These are phyloP conservation scores for Alternaria ethzedia DNA, from an alignment of 2,329 filamentous ascomycete species.

Conservation along the genomic window DNA sequence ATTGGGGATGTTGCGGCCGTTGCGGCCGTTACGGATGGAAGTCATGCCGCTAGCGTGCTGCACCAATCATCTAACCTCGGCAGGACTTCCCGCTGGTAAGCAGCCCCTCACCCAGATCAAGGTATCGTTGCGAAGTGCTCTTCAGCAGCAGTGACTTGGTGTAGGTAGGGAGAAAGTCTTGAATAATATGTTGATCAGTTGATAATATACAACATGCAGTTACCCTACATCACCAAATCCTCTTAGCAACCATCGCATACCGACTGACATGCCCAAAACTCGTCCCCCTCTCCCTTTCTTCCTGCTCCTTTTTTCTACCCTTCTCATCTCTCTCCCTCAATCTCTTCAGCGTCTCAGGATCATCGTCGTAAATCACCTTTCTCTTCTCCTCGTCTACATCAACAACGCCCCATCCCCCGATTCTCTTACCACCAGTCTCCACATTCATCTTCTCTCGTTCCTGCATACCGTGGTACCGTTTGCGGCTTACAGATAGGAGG, in stretches of 20 bases:
- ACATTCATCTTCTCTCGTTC: slow-evolving; percentile 62
- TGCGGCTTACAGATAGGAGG: slow-evolving; percentile 78
- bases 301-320: slow-evolving; percentile 65
- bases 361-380: slow-evolving; percentile 85
- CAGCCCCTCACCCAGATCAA: neutral
- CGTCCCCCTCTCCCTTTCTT: slow-evolving; percentile 57
- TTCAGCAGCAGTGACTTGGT: neutral
- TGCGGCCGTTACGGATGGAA: neutral
- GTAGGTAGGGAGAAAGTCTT: neutral
- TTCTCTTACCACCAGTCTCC: slow-evolving; percentile 73
- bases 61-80: neutral
- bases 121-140: neutral
- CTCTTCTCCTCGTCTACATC: slow-evolving; percentile 89
- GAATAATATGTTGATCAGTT: neutral
- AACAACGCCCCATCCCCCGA: slow-evolving; percentile 83
- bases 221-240: slow-evolving; percentile 77
- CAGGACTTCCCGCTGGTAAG: neutral
- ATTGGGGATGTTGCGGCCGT: neutral
- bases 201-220: neutral
- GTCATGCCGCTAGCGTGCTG: neutral
- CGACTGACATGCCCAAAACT: slow-evolving; percentile 73
- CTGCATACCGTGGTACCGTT: slow-evolving; percentile 83
- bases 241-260: slow-evolving; percentile 95
- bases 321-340: slow-evolving; percentile 68
- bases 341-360: slow-evolving; percentile 70